Percentiles rank a stretch among this genome's conserved stretches.
Conservation (phyloP, 352 stramenopile species). For the Phytophthora melonis region DNA sequence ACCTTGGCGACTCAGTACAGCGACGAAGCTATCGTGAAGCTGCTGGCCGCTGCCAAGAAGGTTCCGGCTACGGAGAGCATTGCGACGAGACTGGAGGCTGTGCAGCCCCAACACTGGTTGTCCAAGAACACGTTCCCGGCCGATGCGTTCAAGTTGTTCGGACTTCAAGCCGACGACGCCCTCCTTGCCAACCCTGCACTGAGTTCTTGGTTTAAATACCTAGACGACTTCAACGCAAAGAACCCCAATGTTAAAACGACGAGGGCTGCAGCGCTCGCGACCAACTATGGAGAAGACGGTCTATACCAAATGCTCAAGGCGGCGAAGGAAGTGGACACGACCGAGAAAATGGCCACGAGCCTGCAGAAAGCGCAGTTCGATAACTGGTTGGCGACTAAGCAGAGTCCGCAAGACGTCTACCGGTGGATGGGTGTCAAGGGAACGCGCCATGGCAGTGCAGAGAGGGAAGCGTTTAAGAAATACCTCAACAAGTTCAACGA, state of each 20-base stretch:
- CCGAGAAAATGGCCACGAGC: not conserved
- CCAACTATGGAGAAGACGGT: not conserved
- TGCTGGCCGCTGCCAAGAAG: not conserved
- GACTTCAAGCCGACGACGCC: not conserved
- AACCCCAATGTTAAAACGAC: not conserved
- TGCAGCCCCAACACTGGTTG: not conserved
- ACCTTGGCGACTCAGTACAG: slow-evolving; percentile 13
- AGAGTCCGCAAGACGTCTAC: not conserved
- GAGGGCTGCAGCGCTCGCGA: not conserved
- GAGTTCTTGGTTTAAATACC: slow-evolving; percentile 1
- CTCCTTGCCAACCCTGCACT: not conserved
- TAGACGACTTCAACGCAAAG: slow-evolving; percentile 2
- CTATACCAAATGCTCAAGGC: not conserved
- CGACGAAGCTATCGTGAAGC: not conserved
- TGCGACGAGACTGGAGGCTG: not conserved
- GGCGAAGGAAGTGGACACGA: not conserved
- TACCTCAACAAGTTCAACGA: slow-evolving; percentile 20
- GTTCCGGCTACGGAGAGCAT: not conserved
- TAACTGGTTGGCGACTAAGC: not conserved
- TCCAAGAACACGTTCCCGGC: not conserved
- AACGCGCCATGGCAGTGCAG: too few relatives aligned
- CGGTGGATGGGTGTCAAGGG: not conserved
- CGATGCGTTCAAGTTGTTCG: not conserved
- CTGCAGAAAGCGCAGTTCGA: slow-evolving; percentile 6
- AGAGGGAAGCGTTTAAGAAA: not conserved